Conservation (phyloP, 1,139 yeast genomes). For the Citeromyces hawaiiensis region DNA sequence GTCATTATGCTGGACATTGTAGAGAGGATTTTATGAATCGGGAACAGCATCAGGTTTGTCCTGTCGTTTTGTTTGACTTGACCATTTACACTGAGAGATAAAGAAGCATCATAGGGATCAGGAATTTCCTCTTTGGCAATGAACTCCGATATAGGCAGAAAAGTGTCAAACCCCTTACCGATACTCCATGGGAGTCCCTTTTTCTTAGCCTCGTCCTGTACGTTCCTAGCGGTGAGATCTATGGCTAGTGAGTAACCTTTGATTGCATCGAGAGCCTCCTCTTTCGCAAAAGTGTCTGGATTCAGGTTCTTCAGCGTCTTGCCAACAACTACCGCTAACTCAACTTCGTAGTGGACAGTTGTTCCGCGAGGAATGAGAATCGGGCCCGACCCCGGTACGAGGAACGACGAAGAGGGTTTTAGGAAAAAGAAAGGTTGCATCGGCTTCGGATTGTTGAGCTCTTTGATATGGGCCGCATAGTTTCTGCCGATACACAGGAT, state of each 20-base stretch:
- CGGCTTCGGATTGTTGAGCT: constrained; percentile 71
- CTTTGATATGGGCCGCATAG: constrained; percentile 89
- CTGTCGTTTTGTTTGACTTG: constrained; percentile 57
- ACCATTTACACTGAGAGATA: constrained; percentile 62
- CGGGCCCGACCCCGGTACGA: constrained; percentile 57
- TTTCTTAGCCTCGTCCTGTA: constrained; percentile 87
- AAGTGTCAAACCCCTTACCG: constrained; percentile 94
- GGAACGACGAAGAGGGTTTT: constrained; percentile 65
- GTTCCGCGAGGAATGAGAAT: constrained; percentile 75
- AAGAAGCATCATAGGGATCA: constrained; percentile 61
- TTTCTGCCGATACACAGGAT: constrained; percentile 92
- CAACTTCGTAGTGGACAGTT: constrained; percentile 84
- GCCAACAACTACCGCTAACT: constrained; percentile 68
- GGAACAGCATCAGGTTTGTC: constrained; percentile 82
- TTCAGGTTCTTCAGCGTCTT: constrained; percentile 50
- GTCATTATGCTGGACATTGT: constrained; percentile 85
- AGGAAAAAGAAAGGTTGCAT: constrained; percentile 81
- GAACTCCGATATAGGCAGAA: constrained; percentile 66
- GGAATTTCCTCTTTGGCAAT: constrained; percentile 55
- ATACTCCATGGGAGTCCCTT: constrained; percentile 96
- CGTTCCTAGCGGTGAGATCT: constrained; percentile 92
- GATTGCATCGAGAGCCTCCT: constrained; percentile 65
- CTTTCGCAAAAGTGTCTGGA: constrained; percentile 36
- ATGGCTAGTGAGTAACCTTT: constrained; percentile 80
- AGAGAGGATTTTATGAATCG: constrained; percentile 67